Evolutionary conservation across 2,329 filamentous ascomycete species (phyloP), one percentile per base, ranked within the genome.

Genomic region (Macroventuria anomochaeta): DNA sequence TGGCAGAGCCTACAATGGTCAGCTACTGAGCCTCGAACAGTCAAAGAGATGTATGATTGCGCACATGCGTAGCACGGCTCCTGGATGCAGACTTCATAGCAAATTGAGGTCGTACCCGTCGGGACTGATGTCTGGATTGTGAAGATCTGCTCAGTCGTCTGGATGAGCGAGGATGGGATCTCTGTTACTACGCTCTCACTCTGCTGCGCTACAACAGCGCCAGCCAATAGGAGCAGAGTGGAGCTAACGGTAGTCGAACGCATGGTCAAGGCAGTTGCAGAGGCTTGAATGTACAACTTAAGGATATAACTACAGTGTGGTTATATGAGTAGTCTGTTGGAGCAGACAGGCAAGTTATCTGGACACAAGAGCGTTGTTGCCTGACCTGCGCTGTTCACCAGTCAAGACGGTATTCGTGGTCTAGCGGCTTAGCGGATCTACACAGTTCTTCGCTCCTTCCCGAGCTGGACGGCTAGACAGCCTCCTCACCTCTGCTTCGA

Each of bases 401-500:
- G 44, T 54, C 40, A 56, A 34, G 48, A 34, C 26, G 54, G 57
- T 34, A 31, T 41, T 46, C 36, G 32, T 46, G 25, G 25, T 15
- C 26, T 55, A 55, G 53, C 26, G 53, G 34, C 53, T 55, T 55
- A 51, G 53, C 40, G 20, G 53, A 55, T 55, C 43, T 37, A 46
- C 53, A 44, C 53, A 51, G 58, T 65, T 63, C 62, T 65, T 64
- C 64, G 63, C 64, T 65, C 66, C 70, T 71, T 70, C 68, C 69
- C 62, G 57, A 62, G 26, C 29, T 32, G 26, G 58, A 65, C 64
- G 52, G 57, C 63, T 52, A 67, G 58, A 38, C 47, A 43, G 31
- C 47, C 39, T 43, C 39, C 39, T 44, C 62, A 57, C 50, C 46
- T 59, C 46, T 41, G 53, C 51, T 46, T 53, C 57, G 51, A 46